Conservation (phyloP, 2,329 filamentous ascomycete species). For the Beauveria rudraprayagi region DNA sequence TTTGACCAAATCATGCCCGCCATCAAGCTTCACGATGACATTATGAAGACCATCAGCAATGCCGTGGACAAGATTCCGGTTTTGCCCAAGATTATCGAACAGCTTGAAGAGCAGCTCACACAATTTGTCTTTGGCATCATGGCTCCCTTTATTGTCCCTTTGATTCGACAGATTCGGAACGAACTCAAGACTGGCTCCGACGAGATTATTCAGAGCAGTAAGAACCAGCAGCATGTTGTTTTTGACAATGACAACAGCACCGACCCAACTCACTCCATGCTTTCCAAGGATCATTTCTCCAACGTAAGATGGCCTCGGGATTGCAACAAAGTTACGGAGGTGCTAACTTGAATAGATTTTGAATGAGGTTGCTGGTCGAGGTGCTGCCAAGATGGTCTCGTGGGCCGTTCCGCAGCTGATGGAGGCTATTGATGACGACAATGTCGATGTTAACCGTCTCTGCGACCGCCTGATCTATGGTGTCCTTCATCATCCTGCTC, state of each 20-base stretch:
- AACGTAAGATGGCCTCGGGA: conserved; percentile 45
- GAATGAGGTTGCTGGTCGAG: conserved; percentile 79
- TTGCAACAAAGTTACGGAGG: neutral
- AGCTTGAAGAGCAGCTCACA: conserved; percentile 79
- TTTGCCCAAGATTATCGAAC: conserved; percentile 75
- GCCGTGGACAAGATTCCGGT: conserved; percentile 81
- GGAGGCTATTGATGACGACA: conserved; percentile 75
- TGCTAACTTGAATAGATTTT: conserved; percentile 44
- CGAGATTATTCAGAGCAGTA: conserved; percentile 79
- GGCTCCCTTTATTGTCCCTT: conserved; percentile 77
- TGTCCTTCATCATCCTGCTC: conserved; percentile 82
- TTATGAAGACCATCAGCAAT: conserved; percentile 70
- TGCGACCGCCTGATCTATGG: conserved; percentile 72
- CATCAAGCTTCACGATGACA: conserved; percentile 82
- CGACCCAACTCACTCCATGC: conserved; percentile 82
- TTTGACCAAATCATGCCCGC: conserved; percentile 79
- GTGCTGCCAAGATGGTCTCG: conserved; percentile 67
- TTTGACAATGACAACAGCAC: conserved; percentile 69
- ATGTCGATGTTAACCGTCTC: conserved; percentile 58
- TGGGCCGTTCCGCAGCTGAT: conserved; percentile 91
- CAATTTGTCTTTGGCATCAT: conserved; percentile 88
- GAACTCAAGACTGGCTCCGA: conserved; percentile 80
- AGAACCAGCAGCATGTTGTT: conserved; percentile 76
- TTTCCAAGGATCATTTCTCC: conserved; percentile 88
- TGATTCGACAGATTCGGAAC: conserved; percentile 78